Base-by-base conservation (phyloP, 2,329 filamentous ascomycete species). In the Colletotrichum gigasporum region DNA sequence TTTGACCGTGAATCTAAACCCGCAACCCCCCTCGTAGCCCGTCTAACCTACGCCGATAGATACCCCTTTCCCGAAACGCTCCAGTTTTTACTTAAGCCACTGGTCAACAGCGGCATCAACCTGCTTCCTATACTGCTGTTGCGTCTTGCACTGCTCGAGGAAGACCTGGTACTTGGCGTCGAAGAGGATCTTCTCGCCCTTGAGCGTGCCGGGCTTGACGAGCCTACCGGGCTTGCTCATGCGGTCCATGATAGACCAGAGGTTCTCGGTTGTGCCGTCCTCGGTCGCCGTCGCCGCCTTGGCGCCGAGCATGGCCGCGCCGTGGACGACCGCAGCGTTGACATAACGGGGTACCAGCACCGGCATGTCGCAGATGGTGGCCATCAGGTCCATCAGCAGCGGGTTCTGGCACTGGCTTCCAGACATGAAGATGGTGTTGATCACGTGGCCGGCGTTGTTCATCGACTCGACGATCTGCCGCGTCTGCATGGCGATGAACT, bases 171-270 rank as follows among this genome's bases (percentile, higher is more conserved):
- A 99, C 83, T 99, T 99, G 67, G 90, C 91, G 71, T 91, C 85
- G 54, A 99, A 81, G 69, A 99, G 80, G 74, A 87, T 88, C 83
- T 91, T 94, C 83, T 97, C 91, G 10, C 86, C 85, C 63, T 82
- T 79, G 74, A 96, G 87, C 55, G 83, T 87, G 20, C 89, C 89
- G 0, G 95, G 94, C 76, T 90, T 85, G 2, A 97, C 91, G 50
- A 94, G 87, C 71, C 90, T 92, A 30, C 95, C 96, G 8, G 93
- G 91, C 84, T 97, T 97, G 81, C 92, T 97, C 90, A 97, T 96
- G 60, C 94, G 88, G 77, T 97, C 93, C 96, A 99, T 99, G 75
- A 99, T 97, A 70, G 89, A 87, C 96, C 96, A 99, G 66, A 99
- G 82, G 39, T 91, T 87, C 81, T 97, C 94, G 0, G 92, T 94